These are phyloP conservation scores for Sphaerulina vaccinii DNA, from an alignment of 2,329 filamentous ascomycete genomes.

Conservation along the genomic window DNA sequence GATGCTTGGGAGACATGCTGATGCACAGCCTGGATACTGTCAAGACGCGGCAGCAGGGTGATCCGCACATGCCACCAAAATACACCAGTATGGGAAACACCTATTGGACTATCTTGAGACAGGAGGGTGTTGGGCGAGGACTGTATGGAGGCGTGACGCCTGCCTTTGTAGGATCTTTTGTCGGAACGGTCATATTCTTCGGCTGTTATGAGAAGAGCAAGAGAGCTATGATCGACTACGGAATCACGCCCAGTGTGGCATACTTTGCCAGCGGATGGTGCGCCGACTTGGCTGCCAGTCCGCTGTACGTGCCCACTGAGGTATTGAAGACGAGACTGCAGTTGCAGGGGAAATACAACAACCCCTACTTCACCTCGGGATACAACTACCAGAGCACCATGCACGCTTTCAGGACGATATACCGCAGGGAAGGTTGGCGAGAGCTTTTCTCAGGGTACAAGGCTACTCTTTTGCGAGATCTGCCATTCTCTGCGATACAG, in stretches of 20 bases:
- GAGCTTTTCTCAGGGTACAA: constrained; percentile 97
- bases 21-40: constrained; percentile 99
- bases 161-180: constrained; percentile 87
- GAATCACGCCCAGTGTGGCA: constrained; percentile 76
- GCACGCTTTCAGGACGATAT: constrained; percentile 83
- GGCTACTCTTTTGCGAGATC: constrained; percentile 87
- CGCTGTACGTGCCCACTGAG: constrained; percentile 95
- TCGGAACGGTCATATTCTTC: constrained; percentile 92
- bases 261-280: constrained; percentile 89
- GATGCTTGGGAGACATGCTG: constrained; percentile 89
- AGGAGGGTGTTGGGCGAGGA: constrained; percentile 83
- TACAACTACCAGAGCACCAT: constrained; percentile 91
- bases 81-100: constrained; percentile 88
- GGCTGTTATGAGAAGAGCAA: constrained; percentile 97
- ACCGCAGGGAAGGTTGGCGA: constrained; percentile 73
- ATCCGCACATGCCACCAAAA: constrained; percentile 87
- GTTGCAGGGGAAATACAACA: constrained; percentile 91
- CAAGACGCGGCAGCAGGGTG: constrained; percentile 96
- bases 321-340: constrained; percentile 97
- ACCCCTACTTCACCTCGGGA: constrained; percentile 86
- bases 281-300: constrained; percentile 85
- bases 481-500: constrained; percentile 93
- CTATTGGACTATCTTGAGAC: constrained; percentile 87
- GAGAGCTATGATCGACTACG: constrained; percentile 78
- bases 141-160: constrained; percentile 93